Evolutionary conservation across 2,329 filamentous ascomycete species (phyloP), one percentile per base, ranked within the genome.

Genomic region (Septoria petroselini): DNA sequence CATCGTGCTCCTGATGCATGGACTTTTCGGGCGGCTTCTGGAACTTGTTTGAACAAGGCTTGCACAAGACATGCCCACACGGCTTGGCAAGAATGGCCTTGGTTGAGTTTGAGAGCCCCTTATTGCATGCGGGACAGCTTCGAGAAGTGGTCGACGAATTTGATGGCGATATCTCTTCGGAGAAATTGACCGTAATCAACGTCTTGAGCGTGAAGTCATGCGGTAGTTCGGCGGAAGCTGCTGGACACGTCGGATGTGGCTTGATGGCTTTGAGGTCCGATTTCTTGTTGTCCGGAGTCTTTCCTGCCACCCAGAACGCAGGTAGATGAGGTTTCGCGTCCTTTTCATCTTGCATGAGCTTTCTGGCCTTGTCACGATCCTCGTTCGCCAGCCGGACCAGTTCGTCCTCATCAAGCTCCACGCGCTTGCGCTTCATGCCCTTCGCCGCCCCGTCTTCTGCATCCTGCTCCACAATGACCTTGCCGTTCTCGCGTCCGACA

Each of bases 1-100:
- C 73, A 49, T 82, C 76, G 7, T 72, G 70, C 27, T 76, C 70
- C 2, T 69, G 71, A 60, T 89, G 84, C 4, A 82, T 81, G 3
- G 59, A 59, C 52, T 58, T 61, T 65, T 85, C 80, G 0, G 71
- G 66, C 4, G 82, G 78, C 6, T 77, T 78, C 76, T 96, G 84
- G 68, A 97, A 95, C 64, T 90, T 86, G 47, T 84, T 80, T 12
- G 91, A 85, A 64, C 91, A 96, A 31, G 80, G 84, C 62, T 86
- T 85, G 70, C 91, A 98, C 17, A 96, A 71, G 1, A 97, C 90
- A 66, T 98, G 91, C 0, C 91, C 91, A 63, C 91, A 98, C 0
- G 88, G 87, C 66, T 88, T 91, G 1, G 88, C 84, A 43, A 96
- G 75, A 67, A 91, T 81, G 0, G 91, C 88, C 65, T 86, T 88